Percentiles rank a stretch among this genome's conserved stretches.
Evolutionary conservation across 2,329 filamentous ascomycete species (phyloP).

Genomic region (Alternaria tenuissima): DNA sequence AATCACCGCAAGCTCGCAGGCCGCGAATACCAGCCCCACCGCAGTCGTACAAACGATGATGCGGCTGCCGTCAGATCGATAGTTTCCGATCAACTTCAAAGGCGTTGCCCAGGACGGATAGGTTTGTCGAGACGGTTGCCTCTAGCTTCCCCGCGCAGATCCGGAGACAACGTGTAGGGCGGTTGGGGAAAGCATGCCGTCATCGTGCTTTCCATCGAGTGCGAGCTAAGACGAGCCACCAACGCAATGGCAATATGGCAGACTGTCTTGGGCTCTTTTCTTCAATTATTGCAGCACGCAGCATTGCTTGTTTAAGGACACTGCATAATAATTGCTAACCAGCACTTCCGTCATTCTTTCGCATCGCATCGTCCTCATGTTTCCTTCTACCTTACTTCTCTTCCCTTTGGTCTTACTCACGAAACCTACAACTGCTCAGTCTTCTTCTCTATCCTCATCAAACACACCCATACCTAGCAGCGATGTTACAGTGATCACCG

Average conservation of each 20-base stretch:
- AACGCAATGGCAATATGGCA: neutral
- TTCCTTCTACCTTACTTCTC: constrained; percentile 15
- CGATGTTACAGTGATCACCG: constrained; percentile 3
- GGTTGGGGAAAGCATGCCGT: constrained; percentile 20
- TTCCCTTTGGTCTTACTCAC: constrained; percentile 15
- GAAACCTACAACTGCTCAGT: constrained; percentile 23
- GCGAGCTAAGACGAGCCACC: constrained; percentile 4
- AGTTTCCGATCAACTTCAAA: neutral
- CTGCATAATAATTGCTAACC: constrained; percentile 7
- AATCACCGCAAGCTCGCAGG: neutral
- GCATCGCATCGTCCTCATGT: constrained; percentile 20
- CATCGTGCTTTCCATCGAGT: constrained; percentile 24
- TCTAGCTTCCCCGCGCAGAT: constrained; percentile 20
- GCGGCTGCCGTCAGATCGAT: neutral
- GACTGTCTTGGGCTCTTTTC: neutral
- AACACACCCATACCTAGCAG: constrained; percentile 19
- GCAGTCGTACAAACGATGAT: neutral
- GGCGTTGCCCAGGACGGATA: constrained; percentile 2
- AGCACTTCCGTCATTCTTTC: constrained; percentile 19
- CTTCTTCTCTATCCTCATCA: constrained; percentile 12
- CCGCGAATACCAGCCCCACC: neutral
- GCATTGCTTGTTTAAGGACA: neutral
- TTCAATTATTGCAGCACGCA: neutral
- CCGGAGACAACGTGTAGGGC: constrained; percentile 23
- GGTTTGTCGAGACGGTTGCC: constrained; percentile 10